Percentiles rank a stretch among this genome's conserved stretches.
These are phyloP conservation scores for Logfia minima DNA, from an alignment of 129 eudicot genomes.

Conservation along the genomic window DNA sequence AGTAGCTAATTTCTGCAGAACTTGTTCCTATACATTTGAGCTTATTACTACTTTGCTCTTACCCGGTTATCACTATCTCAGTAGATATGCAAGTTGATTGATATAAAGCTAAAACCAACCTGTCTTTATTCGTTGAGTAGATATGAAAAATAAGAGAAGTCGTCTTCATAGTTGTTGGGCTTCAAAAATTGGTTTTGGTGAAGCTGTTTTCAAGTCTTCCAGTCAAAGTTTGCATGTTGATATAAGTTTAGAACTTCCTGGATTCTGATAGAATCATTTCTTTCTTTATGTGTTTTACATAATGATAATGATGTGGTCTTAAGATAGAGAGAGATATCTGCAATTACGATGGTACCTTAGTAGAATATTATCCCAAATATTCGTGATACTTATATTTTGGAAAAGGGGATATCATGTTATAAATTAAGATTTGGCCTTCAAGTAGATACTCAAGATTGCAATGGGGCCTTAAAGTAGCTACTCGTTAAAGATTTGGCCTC, in stretches of 20 bases:
- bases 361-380: too few species aligned
- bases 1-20: not conserved
- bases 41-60: not conserved
- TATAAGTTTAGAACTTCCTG: not conserved
- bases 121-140: not conserved
- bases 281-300: too few species aligned
- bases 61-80: not conserved
- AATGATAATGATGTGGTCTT: too few species aligned
- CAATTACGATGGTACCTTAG: too few species aligned
- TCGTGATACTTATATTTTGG: too few species aligned
- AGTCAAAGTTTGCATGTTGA: not conserved
- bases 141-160: constrained; percentile 8
- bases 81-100: not conserved
- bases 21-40: not conserved
- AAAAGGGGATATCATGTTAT: too few species aligned
- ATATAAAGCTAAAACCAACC: constrained; percentile 5
- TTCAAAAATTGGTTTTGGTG: not conserved
- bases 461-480: too few species aligned
- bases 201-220: not conserved
- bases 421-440: too few species aligned
- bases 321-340: too few species aligned
- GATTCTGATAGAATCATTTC: too few species aligned
- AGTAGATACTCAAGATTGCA: too few species aligned
- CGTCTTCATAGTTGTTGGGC: constrained; percentile 3
- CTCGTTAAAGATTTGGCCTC: too few species aligned